Evolutionary conservation across 441 rosid species (phyloP), one percentile per base, ranked within the genome.

Genomic region (Eruca vesicaria): DNA sequence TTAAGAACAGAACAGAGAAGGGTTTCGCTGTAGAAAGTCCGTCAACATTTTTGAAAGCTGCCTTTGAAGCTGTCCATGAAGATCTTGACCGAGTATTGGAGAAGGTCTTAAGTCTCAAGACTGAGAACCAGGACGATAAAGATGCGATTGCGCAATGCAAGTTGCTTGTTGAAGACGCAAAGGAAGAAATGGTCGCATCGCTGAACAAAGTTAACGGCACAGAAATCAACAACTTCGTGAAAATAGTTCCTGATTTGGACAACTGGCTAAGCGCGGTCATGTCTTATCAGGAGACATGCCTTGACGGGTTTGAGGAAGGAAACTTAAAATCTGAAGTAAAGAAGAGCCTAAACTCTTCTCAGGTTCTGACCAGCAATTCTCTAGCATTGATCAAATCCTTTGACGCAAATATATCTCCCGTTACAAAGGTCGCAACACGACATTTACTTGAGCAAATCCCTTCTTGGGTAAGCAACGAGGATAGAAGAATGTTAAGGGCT

Each of bases 231-330:
- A 73, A 77, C 33, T 77, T 88, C 2, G 1, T 59, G 5, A 52
- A 66, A 10, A 80, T 74, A 6, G 75, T 78, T 53, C 78, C 80
- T 0, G 88, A 90, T 11, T 56, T 90, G 79, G 84, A 84, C 52
- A 87, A 65, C 64, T 88, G 89, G 92, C 66, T 93, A 11, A 93
- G 98, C 53, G 96, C 98, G 0, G 96, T 89, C 12, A 84, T 89
- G 75, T 77, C 94, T 14, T 92, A 92, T 71, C 90, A 89, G 7
- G 88, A 88, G 21, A 82, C 93, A 1, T 90, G 97, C 33, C 65
- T 89, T 28, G 97, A 92, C 53, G 89, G 88, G 1, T 92, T 92
- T 66, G 87, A 88, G 1, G 93, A 90, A 0, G 96, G 94, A 23
- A 70, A 52, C 36, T 19, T 72, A 23, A 92, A 84, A 78, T 9